A percentile compares a stretch with the other conserved stretches of the same genome.
phyloP scores from a whole-genome alignment of 2,329 filamentous ascomycete genomes.

The Aspergillus latus region DNA sequence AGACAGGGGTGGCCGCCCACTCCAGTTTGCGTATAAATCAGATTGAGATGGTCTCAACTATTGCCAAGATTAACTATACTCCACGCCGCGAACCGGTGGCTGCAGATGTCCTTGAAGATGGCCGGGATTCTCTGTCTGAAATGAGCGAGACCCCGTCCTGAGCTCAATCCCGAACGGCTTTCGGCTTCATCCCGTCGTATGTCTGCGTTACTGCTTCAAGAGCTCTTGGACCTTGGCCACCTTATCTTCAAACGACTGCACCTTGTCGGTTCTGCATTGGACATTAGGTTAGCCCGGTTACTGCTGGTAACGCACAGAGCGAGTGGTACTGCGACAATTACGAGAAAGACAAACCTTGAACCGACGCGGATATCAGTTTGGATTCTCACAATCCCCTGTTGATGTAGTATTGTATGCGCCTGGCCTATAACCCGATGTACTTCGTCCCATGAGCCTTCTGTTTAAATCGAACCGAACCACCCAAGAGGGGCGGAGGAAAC shows the following conservation, averaged over 20 bases:
- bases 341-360: constrained; percentile 59
- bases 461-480: constrained; percentile 7
- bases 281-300: constrained; percentile 14
- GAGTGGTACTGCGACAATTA: neutral
- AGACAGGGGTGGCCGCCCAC: no score
- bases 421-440: constrained; percentile 85
- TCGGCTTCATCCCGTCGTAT: neutral
- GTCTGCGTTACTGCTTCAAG: constrained; percentile 36
- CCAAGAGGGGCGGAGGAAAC: neutral
- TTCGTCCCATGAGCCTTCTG: constrained; percentile 88
- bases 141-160: neutral
- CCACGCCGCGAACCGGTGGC: no score
- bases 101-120: no score
- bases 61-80: no score
- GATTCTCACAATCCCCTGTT: constrained; percentile 72
- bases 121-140: no score
- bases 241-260: constrained; percentile 77
- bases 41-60: no score
- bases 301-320: neutral
- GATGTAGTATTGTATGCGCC: constrained; percentile 75
- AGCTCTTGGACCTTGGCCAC: constrained; percentile 62
- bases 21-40: no score
- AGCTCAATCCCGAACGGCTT: neutral
- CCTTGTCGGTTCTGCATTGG: constrained; percentile 71
- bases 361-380: constrained; percentile 88